Evolutionary conservation across 305 asterid genomes (phyloP).

Genomic region (Fraxinus ornus): DNA sequence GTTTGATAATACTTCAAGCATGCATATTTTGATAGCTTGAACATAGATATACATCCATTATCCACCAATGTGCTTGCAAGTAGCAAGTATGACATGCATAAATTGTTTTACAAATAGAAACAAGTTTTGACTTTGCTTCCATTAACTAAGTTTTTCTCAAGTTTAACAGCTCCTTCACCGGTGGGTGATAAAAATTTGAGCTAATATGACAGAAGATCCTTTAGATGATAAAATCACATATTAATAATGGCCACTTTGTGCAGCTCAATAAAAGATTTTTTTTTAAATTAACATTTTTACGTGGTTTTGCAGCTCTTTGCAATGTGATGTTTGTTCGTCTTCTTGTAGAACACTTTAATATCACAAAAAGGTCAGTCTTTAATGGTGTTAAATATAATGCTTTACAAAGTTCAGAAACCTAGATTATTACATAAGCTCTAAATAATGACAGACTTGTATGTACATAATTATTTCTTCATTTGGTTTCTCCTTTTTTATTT

Average conservation of each 20-base stretch:
- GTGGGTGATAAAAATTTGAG: background rate
- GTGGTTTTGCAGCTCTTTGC: background rate
- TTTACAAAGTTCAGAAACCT: background rate
- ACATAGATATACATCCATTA: background rate
- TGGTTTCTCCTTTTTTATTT: background rate
- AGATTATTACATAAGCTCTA: background rate
- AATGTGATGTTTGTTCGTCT: background rate
- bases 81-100: background rate
- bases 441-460: background rate
- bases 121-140: background rate
- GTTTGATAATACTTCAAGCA: background rate
- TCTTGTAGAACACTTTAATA: background rate
- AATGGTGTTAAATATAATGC: background rate
- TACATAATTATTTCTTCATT: background rate
- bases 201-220: background rate
- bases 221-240: background rate
- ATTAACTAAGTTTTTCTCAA: background rate
- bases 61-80: background rate
- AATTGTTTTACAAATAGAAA: background rate
- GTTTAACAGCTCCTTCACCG: background rate
- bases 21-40: background rate
- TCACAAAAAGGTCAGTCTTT: background rate
- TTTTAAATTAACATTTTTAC: background rate
- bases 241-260: background rate
- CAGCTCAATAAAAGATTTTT: background rate